Conservation (phyloP, 805 yeast species). For the Kazachstania viticola region DNA sequence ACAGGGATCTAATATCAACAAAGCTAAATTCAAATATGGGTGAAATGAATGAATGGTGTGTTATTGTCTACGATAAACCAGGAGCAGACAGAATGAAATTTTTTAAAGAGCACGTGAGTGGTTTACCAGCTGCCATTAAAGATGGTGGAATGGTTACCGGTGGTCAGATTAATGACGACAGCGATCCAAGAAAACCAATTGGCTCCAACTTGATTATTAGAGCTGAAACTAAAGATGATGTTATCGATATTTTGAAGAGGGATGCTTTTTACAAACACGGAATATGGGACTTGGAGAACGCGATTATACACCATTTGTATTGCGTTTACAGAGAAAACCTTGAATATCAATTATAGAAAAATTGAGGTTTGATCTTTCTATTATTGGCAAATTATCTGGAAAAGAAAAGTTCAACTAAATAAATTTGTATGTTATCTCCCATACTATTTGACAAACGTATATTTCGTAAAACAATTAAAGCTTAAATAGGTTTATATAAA, state of each 20-base stretch:
- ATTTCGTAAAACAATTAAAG: too few species aligned
- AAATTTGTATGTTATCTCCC: too few species aligned
- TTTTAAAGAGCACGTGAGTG: slow-evolving; percentile 1
- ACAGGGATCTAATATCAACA: too few species aligned
- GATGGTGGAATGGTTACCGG: slow-evolving; percentile 1
- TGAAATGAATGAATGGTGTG: slow-evolving; percentile 1
- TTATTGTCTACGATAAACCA: slow-evolving; percentile 1
- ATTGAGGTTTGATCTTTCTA: too few species aligned
- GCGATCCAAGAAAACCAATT: slow-evolving; percentile 2
- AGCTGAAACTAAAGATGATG: slow-evolving; percentile 2
- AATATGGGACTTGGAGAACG: slow-evolving; percentile 1
- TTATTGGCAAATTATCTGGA: too few species aligned
- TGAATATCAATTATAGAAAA: too few species aligned
- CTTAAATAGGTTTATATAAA: too few species aligned
- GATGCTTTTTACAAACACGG: slow-evolving; percentile 1
- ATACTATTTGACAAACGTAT: too few species aligned
- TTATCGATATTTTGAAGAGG: slow-evolving; percentile 1
- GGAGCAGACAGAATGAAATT: slow-evolving; percentile 1
- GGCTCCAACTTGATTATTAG: slow-evolving; percentile 1
- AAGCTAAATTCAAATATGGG: too few species aligned
- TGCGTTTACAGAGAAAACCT: slow-evolving; percentile 2
- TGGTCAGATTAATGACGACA: slow-evolving; percentile 1
- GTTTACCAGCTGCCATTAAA: not conserved
- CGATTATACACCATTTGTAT: slow-evolving; percentile 1
- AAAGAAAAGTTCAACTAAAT: too few species aligned